Base-by-base conservation (phyloP, 1,284 basidiomycete genomes). In the Salmacisia buchloeana region DNA sequence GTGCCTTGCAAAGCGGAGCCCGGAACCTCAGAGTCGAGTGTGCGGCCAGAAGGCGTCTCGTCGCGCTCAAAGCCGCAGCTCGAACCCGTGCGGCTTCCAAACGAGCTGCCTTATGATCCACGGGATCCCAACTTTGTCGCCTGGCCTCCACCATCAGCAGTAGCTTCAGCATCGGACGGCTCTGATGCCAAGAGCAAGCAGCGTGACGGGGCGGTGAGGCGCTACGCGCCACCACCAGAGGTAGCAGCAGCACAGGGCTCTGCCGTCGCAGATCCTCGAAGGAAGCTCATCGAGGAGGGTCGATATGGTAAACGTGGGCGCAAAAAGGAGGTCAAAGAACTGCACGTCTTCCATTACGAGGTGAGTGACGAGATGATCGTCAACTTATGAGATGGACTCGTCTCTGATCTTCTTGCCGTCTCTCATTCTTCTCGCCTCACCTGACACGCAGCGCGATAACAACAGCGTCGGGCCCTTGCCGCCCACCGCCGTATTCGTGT, bases 381-480 rank as follows among this genome's bases (percentile, higher is more conserved):
- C 10, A 21, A 31, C 25, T 3, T 10, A 59, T 38, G 34, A 34
- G 58, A 18, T 34, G n/a, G 38, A 12, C 12, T n/a, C n/a, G 35
- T 27, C 56, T 3, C 10, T 21, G 9, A 38, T 39, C 1, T 23
- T 62, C 10, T n/a, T n/a, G n/a, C n/a, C n/a, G 57, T 25, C 6
- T 62, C 60, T 34, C 23, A 12, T 25, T 36, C 9, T 5, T 41
- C 1, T 2, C 12, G 27, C 13, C 6, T 2, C 13, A 35, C n/a
- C 45, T n/a, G 27, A 38, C 49, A 21, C 23, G 35, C 79, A 92
- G 89, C 88, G 88, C 82, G 92, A 96, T 79, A 80, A 82, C 31
- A 83, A 90, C 75, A 91, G 91, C 1, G 83, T 83, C 1, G 89
- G 88, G 1, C 85, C 87, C 0, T 85, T 88, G n/a, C 91, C 91